phyloP scores from a whole-genome alignment of 306 rosid species.

The Vachellia pachyceras region DNA sequence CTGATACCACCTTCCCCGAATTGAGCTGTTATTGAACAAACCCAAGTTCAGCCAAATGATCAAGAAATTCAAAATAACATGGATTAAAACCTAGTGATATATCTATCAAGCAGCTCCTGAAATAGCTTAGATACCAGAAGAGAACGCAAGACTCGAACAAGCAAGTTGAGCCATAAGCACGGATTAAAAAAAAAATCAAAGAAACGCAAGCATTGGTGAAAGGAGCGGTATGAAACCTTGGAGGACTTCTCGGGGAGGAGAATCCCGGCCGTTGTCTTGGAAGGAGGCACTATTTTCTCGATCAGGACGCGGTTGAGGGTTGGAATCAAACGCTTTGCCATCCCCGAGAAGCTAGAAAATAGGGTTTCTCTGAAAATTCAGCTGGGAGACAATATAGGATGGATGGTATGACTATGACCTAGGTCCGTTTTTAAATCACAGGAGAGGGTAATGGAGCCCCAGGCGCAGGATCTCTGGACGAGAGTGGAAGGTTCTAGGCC shows the following conservation, averaged over 20 bases:
- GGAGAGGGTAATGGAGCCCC: not conserved
- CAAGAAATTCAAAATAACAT: not conserved
- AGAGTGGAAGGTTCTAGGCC: conserved; percentile 70
- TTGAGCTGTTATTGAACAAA: conserved; percentile 56
- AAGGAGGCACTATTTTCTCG: conserved; percentile 83
- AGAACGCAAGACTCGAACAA: not conserved
- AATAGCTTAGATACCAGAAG: not conserved
- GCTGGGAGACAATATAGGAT: not conserved
- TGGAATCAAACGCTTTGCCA: conserved; percentile 93
- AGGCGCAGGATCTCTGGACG: conserved; percentile 46
- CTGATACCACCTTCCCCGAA: conserved; percentile 87
- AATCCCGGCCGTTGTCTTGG: conserved; percentile 82
- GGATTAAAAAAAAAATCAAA: not conserved
- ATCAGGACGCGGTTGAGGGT: conserved; percentile 75
- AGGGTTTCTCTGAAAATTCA: conserved; percentile 24
- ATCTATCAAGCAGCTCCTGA: not conserved
- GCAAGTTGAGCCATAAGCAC: not conserved
- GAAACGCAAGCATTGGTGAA: not conserved
- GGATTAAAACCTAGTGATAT: not conserved
- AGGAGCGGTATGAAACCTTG: conserved; percentile 52
- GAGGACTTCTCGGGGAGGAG: conserved; percentile 82
- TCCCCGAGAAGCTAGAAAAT: conserved; percentile 10
- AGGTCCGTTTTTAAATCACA: conserved; percentile 22
- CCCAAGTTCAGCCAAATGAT: not conserved
- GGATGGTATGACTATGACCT: not conserved